Evolutionary conservation across 2,329 filamentous ascomycete species (phyloP), one percentile per base, ranked within the genome.

Genomic region (Gaeumannomyces tritici): DNA sequence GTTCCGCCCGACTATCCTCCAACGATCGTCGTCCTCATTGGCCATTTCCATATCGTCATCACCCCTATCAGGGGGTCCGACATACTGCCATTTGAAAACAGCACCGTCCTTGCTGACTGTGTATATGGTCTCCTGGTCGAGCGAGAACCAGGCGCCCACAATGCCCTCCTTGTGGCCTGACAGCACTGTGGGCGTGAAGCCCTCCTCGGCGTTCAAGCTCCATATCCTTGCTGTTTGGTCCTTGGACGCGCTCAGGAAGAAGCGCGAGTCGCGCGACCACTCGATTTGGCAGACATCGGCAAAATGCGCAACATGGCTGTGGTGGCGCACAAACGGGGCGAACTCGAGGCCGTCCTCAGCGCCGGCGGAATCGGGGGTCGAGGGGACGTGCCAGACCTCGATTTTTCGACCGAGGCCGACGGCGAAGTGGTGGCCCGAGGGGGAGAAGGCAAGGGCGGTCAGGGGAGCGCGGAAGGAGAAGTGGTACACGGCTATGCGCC

Each of bases 91-190:
- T 66, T 90, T 85, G 70, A 98, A 98, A 0, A 98, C 83, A 3
- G 95, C 93, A n/a, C 95, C 96, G 73, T 99, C 96, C 73, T 96
- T 96, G 76, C 93, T 97, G 66, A 96, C 86, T 0, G 95, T 98
- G 73, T 95, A 99, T 62, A 99, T 96, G 59, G 86, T 91, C 76
- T 99, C 96, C 73, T 99, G 95, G 68, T 96, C 88, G 65, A 89
- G 87, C 0, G 93, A 96, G 72, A 99, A 99, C 87, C 92, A 99
- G n/a, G 93, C 93, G n/a, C 89, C 91, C 62, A 96, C 83, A 3
- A 99, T 90, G 21, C 85, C 88, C 74, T 97, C 92, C 72, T 92
- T 88, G 75, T 99, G 96, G 1, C 95, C 95, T 4, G 91, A 89
- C 65, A 99, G 78, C 21, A 93, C 91, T 1, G 95, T 99, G 0